Percentiles rank a stretch among this genome's conserved stretches.
These are phyloP conservation scores for Chloroidium sp. DNA, from an alignment of 163 green algal genomes.

Conservation along the genomic window DNA sequence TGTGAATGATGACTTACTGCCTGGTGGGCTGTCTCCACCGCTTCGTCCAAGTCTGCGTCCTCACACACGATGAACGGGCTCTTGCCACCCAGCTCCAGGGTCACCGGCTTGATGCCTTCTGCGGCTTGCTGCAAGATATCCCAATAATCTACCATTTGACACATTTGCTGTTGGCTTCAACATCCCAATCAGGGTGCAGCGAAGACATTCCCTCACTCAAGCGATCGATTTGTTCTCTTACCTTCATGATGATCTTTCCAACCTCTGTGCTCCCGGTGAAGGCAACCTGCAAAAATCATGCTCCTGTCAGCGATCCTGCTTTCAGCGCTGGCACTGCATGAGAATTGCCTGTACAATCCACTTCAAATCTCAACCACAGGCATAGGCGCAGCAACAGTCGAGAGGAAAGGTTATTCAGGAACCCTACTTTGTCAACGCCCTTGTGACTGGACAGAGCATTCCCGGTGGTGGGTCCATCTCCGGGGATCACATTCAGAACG, in stretches of 20 bases:
- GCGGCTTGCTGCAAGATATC: constrained; percentile 5
- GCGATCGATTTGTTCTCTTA: too few relatives aligned
- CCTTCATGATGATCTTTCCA: constrained; percentile 31
- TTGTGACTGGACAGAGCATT: constrained; percentile 35
- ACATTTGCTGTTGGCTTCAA: too few relatives aligned
- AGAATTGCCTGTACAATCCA: too few relatives aligned
- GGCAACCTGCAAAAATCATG: constrained; percentile 11
- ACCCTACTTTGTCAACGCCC: constrained; percentile 45
- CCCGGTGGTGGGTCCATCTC: constrained; percentile 29
- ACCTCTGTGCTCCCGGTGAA: constrained; percentile 55
- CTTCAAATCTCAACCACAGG: too few relatives aligned
- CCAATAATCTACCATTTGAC: too few relatives aligned
- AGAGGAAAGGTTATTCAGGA: too few relatives aligned
- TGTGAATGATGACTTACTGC: too few relatives aligned
- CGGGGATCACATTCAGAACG: constrained; percentile 61
- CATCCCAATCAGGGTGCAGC: not conserved
- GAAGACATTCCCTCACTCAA: not conserved
- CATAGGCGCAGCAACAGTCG: not conserved
- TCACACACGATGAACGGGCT: constrained; percentile 35
- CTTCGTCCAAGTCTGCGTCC: constrained; percentile 41
- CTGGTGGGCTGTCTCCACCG: constrained; percentile 13
- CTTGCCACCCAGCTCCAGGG: constrained; percentile 45
- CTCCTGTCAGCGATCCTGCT: not conserved
- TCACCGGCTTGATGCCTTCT: constrained; percentile 21
- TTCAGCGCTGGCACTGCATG: too few relatives aligned